Evolutionary conservation across 1,284 basidiomycete species (phyloP), one percentile per base, ranked within the genome.

Genomic region (Tilletiaria anomala): DNA sequence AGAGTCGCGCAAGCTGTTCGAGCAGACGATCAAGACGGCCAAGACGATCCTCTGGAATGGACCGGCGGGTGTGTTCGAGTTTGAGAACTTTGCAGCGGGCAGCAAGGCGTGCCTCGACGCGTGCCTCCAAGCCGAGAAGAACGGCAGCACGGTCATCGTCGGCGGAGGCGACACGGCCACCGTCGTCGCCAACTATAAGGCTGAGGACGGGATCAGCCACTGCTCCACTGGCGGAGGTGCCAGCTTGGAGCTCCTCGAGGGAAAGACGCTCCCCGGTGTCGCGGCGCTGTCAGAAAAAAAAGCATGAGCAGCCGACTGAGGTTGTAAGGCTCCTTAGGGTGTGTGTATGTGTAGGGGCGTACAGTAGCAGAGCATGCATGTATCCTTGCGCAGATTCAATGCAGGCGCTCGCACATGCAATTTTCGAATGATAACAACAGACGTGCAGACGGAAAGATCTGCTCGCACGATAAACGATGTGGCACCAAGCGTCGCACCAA

Each of bases 41-140:
- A 96, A 89, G 77, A 97, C 93, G 36, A 89, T 97, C 68, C 79
- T 97, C 47, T 97, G 91, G 89, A 97, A 97, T 69, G 91, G 63
- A 14, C 48, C 91, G 32, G 83, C 91, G 35, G 91, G 91, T 61
- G 91, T 97, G 23, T 97, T 97, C 69, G 91, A 97, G 71, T 93
- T 96, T 74, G 77, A 82, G 39, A 79, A 79, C 36, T 97, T 96
- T 61, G 82, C 88, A 6, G 73, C 73, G 33, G 91, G 89, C 35
- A 93, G 88, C 15, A 78, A 79, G 67, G 72, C 80, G 15, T 78
- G 94, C 45, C 79, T 97, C 31, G 78, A 87, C 45, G 87, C 86
- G 31, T 80, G 78, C 58, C 77, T 93, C 58, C 80, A 88, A 66
- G 89, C 91, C 19, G 83, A 84, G 43, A 71, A 79, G 68, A 79